phyloP scores from a whole-genome alignment of 768 basidiomycete genomes.

The Phaeotremella skinneri region DNA sequence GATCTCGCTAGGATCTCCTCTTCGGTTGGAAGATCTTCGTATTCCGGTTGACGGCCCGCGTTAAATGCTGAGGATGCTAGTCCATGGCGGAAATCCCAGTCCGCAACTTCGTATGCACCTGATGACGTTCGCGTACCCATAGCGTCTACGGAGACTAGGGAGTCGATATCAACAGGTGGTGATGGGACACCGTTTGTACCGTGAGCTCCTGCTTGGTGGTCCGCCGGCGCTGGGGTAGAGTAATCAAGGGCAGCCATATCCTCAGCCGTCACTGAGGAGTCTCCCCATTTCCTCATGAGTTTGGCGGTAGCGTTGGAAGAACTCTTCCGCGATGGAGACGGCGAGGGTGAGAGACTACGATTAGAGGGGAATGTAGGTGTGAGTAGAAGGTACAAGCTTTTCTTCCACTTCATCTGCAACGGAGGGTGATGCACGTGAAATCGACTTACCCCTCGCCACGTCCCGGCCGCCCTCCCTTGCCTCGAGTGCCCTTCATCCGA shows the following conservation, averaged over 20 bases:
- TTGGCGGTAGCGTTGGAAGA: constrained; percentile 56
- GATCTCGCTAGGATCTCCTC: constrained; percentile 49
- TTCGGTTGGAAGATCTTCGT: constrained; percentile 40
- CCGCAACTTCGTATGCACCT: constrained; percentile 67
- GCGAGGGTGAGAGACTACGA: constrained; percentile 21
- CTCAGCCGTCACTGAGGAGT: constrained; percentile 68
- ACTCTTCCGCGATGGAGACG: constrained; percentile 35
- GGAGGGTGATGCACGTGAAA: no score
- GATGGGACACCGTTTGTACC: constrained; percentile 57
- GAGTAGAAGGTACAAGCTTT: neutral
- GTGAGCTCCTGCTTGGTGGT: constrained; percentile 26
- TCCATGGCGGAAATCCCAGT: constrained; percentile 74
- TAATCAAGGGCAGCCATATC: constrained; percentile 96
- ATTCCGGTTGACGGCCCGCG: neutral
- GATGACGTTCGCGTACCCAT: constrained; percentile 73
- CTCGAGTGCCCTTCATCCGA: constrained; percentile 66
- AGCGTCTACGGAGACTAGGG: constrained; percentile 53
- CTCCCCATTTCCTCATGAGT: constrained; percentile 86
- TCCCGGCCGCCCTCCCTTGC: constrained; percentile 50
- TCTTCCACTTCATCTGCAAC: neutral
- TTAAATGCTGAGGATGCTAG: constrained; percentile 51
- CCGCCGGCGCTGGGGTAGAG: constrained; percentile 51
- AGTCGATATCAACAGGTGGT: constrained; percentile 38
- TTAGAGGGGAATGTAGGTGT: no score
- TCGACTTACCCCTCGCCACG: constrained; percentile 28